Evolutionary conservation across 208 protist genomes (phyloP), one percentile per base, ranked within the genome.

Genomic region (Trypanosoma avium): DNA sequence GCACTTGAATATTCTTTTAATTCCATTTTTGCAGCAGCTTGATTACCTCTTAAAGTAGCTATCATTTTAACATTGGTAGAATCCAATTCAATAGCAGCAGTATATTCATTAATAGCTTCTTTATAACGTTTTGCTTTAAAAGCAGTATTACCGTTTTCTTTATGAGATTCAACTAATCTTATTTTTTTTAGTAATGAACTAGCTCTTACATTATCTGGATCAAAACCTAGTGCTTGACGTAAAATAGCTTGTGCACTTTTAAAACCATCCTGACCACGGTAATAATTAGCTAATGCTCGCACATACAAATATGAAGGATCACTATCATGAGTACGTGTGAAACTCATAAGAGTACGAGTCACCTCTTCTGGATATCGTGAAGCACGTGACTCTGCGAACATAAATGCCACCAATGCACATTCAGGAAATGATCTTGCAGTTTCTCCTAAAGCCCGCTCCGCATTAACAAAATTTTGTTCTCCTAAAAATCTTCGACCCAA

Each of bases 1-100:
- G 89, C 92, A 3, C 86, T 83, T 24, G 86, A 81, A 73, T 81
- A 96, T 59, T 97, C 88, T 40, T 90, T 92, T 27, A 93, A 61
- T 67, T 88, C 81, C 77, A 94, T 94, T 47, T 79, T 78, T 24
- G 87, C 88, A 4, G 94, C 89, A 17, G 93, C 92, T 40, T 89
- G 82, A 72, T 98, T 98, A 43, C 86, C 86, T 62, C 92, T 81
- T 60, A 97, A 55, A 24, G 73, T 81, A 48, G 87, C 75, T 52
- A 86, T 81, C 71, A 95, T 80, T 62, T 75, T 75, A 2, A 72
- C 52, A 74, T 96, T 95, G 12, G 73, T 68, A 13, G 76, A 70
- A 65, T 97, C 93, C 48, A 88, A 46, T 22, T 88, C 82, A 36
- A 97, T 74, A 15, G 87, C 90, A 27, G 70, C 50, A 15, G 78